phyloP scores from a whole-genome alignment of 2,329 filamentous ascomycete genomes.

The Ambrosiella xylebori region DNA sequence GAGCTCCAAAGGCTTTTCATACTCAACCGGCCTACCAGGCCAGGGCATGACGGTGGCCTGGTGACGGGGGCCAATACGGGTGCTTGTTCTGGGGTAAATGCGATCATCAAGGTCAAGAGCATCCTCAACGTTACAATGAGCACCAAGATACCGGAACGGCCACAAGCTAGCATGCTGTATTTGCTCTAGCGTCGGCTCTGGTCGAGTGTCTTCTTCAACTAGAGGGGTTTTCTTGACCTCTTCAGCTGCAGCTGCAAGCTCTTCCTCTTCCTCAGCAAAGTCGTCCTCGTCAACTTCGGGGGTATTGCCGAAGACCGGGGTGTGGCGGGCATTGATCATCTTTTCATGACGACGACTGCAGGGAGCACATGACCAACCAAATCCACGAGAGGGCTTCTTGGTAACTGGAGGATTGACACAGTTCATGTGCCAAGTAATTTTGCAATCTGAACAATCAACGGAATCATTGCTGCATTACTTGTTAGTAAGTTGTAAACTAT shows the following conservation, averaged over 20 bases:
- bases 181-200: conserved; percentile 61
- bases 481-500: neutral
- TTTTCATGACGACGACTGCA: conserved; percentile 93
- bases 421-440: conserved; percentile 94
- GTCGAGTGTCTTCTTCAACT: conserved; percentile 35
- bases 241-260: conserved; percentile 43
- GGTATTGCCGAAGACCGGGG: conserved; percentile 39
- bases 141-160: conserved; percentile 89
- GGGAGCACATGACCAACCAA: conserved; percentile 92
- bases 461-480: conserved; percentile 55
- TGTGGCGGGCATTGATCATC: conserved; percentile 77
- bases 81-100: conserved; percentile 90
- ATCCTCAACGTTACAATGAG: conserved; percentile 90
- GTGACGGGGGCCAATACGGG: conserved; percentile 75
- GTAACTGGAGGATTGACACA: conserved; percentile 82
- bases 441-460: conserved; percentile 90
- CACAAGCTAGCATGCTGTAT: conserved; percentile 85
- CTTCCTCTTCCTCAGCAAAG: conserved; percentile 60
- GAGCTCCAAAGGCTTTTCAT: conserved; percentile 72
- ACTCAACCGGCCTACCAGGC: conserved; percentile 74
- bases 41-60: conserved; percentile 75
- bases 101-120: conserved; percentile 92
- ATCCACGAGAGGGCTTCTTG: conserved; percentile 93
- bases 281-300: conserved; percentile 51
- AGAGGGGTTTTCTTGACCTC: conserved; percentile 1